Evolutionary conservation across 108 stramenopile genomes (phyloP), one percentile per base, ranked within the genome.

Genomic region (Nitzschia sp.): DNA sequence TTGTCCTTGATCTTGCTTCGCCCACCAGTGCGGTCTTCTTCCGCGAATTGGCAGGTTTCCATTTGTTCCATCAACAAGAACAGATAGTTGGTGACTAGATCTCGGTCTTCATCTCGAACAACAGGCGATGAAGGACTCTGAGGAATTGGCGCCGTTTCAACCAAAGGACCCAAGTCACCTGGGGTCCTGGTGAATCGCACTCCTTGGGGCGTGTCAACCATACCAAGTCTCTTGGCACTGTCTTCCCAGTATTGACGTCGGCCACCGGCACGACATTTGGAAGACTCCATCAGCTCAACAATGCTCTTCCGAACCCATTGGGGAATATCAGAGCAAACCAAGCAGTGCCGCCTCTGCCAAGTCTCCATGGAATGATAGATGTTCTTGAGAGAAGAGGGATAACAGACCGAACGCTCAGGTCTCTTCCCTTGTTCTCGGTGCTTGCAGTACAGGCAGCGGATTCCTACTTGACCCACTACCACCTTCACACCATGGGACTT

Each of bases 231-330:
- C 10, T 62, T 50, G 17, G 92, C 88, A 3, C 81, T 76, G 22
- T 88, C 86, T 57, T 76, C 86, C 92, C 92, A 93, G 69, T 90
- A 93, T 56, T 85, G 75, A 24, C 86, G 84, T 46, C 85, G 51
- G 26, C 85, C 85, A 44, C 85, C 88, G 25, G 91, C 86, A 10
- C 84, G 74, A 10, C 78, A 65, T 53, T 69, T 77, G 38, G 63
- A 73, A 39, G 64, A 62, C 56, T 70, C 70, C 69, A 74, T 86
- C 71, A 81, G 63, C 17, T 75, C 73, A 21, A 55, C 52, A 46
- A 81, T 67, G 55, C 56, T 75, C 40, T 65, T 56, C 26, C 67
- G 56, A 20, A 85, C 71, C 77, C 77, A 79, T 10, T 25, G 37
- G 6, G 83, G 75, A 22, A 85, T 81, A 29, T 75, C 53, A 20